Conservation (phyloP, 2,329 filamentous ascomycete species). For the Botrytis porri region DNA sequence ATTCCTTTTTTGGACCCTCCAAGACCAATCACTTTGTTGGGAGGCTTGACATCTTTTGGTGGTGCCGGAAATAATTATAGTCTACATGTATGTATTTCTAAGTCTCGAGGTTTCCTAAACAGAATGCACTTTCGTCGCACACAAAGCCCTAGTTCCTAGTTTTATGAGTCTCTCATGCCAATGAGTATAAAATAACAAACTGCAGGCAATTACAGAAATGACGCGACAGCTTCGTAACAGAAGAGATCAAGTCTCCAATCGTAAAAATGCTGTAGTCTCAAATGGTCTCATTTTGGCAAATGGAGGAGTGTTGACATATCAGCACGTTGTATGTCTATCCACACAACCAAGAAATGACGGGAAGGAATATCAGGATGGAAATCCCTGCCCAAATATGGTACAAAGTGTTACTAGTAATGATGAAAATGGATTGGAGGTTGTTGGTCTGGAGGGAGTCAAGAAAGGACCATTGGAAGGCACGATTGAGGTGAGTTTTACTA, state of each 20-base stretch:
- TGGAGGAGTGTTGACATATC: slow-evolving; percentile 63
- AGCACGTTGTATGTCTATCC: slow-evolving; percentile 60
- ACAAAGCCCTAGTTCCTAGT: background rate
- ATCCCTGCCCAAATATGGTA: slow-evolving; percentile 45
- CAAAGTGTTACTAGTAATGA: slow-evolving; percentile 32
- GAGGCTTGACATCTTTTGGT: slow-evolving; percentile 65
- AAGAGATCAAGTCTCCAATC: slow-evolving; percentile 37
- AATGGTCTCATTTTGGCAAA: slow-evolving; percentile 62
- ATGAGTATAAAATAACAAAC: background rate
- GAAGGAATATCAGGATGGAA: slow-evolving; percentile 46
- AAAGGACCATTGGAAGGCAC: slow-evolving; percentile 44
- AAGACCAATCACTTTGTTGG: slow-evolving; percentile 59
- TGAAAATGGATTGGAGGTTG: background rate
- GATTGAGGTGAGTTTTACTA: slow-evolving; percentile 46
- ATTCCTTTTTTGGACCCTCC: slow-evolving; percentile 45
- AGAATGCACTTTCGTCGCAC: no score
- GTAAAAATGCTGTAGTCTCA: slow-evolving; percentile 37
- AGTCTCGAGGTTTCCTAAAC: background rate
- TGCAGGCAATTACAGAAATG: slow-evolving; percentile 53
- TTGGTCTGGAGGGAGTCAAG: slow-evolving; percentile 33
- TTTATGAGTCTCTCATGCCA: background rate
- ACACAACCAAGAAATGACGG: slow-evolving; percentile 40
- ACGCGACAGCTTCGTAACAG: slow-evolving; percentile 44
- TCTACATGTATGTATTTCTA: slow-evolving; percentile 53
- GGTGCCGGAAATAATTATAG: slow-evolving; percentile 71